phyloP scores from a whole-genome alignment of 352 stramenopile species.

The Thraustochytrium striatum region DNA sequence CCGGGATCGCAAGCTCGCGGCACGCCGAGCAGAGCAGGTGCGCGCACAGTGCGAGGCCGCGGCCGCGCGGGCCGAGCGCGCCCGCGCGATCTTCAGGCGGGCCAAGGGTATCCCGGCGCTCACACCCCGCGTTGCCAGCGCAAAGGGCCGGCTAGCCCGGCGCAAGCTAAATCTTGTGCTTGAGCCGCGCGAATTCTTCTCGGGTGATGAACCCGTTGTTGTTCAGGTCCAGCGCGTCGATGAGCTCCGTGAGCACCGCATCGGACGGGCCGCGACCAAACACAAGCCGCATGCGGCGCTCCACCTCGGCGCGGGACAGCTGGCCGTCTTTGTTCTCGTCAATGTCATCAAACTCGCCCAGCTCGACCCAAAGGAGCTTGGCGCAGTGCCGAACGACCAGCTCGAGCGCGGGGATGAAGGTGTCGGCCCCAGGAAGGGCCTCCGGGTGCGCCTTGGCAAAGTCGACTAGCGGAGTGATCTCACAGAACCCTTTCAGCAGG shows the following conservation, averaged over 20 bases:
- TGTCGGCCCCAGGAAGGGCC: background rate
- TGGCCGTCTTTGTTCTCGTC: conserved; percentile 14
- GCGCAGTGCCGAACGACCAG: conserved; percentile 13
- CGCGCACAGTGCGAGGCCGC: too few relatives aligned
- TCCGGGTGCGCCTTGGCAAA: conserved; percentile 25
- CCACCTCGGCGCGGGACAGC: background rate
- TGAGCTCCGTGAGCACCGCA: background rate
- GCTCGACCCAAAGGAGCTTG: background rate
- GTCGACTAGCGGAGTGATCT: conserved; percentile 22
- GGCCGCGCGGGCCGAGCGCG: too few relatives aligned
- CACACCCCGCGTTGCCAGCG: too few relatives aligned
- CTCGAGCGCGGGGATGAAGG: conserved; percentile 25
- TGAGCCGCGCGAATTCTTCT: background rate
- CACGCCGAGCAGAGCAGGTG: too few relatives aligned
- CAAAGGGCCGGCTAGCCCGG: background rate
- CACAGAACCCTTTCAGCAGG: conserved; percentile 40
- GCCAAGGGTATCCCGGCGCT: too few relatives aligned
- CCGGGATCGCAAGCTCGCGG: too few relatives aligned
- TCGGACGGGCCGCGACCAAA: conserved; percentile 18
- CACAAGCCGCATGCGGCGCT: background rate
- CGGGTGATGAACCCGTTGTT: conserved; percentile 6
- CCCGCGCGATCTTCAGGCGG: too few relatives aligned
- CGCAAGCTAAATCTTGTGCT: conserved; percentile 3
- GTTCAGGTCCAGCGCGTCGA: conserved; percentile 20
- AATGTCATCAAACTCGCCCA: conserved; percentile 31